phyloP scores from a whole-genome alignment of 768 basidiomycete genomes.

The Amanita rubescens region DNA sequence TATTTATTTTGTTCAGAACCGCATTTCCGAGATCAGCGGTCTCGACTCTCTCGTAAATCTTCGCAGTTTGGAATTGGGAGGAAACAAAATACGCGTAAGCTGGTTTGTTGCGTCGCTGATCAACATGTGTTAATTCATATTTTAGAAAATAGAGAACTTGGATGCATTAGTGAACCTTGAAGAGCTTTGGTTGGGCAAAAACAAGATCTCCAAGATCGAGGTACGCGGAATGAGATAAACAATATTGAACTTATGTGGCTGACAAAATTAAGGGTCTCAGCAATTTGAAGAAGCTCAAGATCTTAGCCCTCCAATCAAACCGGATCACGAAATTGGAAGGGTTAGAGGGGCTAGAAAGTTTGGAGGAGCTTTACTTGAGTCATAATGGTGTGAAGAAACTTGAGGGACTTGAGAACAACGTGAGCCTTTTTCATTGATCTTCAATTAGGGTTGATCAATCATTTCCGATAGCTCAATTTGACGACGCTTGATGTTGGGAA shows the following conservation, averaged over 20 bases:
- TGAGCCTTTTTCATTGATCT: conserved; percentile 26
- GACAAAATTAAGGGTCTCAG: conserved; percentile 49
- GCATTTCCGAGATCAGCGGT: conserved; percentile 72
- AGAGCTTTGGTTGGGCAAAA: conserved; percentile 97
- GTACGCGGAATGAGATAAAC: conserved; percentile 27
- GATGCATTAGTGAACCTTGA: conserved; percentile 76
- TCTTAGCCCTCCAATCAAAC: conserved; percentile 91
- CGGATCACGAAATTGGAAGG: conserved; percentile 84
- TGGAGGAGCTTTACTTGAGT: conserved; percentile 89
- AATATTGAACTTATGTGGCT: not conserved
- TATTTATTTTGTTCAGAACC: conserved; percentile 95
- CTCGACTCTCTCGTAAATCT: conserved; percentile 51
- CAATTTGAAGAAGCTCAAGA: conserved; percentile 64
- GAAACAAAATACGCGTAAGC: conserved; percentile 83
- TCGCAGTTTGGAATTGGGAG: conserved; percentile 85
- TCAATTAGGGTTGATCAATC: not conserved
- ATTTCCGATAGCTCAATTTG: conserved; percentile 44
- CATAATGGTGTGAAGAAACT: conserved; percentile 85
- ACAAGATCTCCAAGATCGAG: conserved; percentile 88
- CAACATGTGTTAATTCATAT: conserved; percentile 4
- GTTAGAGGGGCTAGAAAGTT: conserved; percentile 57
- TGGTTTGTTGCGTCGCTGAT: not conserved
- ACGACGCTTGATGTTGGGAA: conserved; percentile 83
- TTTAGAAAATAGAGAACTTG: conserved; percentile 83
- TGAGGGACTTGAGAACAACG: conserved; percentile 83